A percentile compares a stretch with the other conserved stretches of the same genome.
These are phyloP conservation scores for Simmondsia chinensis DNA, from an alignment of 148 eudicot species.

Conservation along the genomic window DNA sequence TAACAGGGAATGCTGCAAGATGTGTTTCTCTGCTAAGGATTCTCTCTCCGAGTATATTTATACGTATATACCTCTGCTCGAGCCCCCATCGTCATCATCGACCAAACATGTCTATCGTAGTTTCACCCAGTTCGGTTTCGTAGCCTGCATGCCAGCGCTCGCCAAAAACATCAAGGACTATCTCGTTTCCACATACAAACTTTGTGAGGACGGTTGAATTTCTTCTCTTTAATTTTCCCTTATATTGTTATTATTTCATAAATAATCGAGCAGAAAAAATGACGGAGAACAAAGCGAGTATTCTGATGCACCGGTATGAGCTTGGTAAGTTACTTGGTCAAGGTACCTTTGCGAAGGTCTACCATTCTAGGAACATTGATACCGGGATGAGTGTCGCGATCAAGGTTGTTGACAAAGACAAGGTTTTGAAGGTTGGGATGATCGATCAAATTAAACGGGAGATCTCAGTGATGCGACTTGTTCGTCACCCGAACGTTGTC, in stretches of 20 bases:
- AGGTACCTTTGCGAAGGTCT: slow-evolving; percentile 52
- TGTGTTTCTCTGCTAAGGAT: slow-evolving; percentile 41
- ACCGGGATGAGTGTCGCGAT: slow-evolving; percentile 33
- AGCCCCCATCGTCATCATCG: slow-evolving; percentile 19
- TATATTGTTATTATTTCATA: neutral
- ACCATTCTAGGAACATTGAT: slow-evolving; percentile 30
- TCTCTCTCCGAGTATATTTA: slow-evolving; percentile 13
- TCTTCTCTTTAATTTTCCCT: slow-evolving; percentile 1
- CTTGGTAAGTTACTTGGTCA: slow-evolving; percentile 37
- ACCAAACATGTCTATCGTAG: slow-evolving; percentile 4
- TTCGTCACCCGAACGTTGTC: slow-evolving; percentile 39
- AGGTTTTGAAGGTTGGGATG: slow-evolving; percentile 36
- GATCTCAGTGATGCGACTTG: slow-evolving; percentile 42
- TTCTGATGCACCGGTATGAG: slow-evolving; percentile 32
- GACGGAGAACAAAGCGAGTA: slow-evolving; percentile 18
- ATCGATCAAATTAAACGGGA: slow-evolving; percentile 42
- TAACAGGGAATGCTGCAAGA: slow-evolving; percentile 79
- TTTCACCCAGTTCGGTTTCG: slow-evolving; percentile 5
- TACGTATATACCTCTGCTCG: slow-evolving; percentile 17
- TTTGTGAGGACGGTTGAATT: slow-evolving; percentile 73
- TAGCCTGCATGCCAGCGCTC: slow-evolving; percentile 22
- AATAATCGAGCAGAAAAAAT: slow-evolving; percentile 4
- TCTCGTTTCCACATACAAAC: slow-evolving; percentile 32
- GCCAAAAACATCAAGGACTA: slow-evolving; percentile 20
- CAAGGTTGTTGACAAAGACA: slow-evolving; percentile 37